Percentiles rank a stretch among this genome's conserved stretches.
phyloP scores from a whole-genome alignment of 2,329 filamentous ascomycete species.

The Ophiocordyceps sinensis region DNA sequence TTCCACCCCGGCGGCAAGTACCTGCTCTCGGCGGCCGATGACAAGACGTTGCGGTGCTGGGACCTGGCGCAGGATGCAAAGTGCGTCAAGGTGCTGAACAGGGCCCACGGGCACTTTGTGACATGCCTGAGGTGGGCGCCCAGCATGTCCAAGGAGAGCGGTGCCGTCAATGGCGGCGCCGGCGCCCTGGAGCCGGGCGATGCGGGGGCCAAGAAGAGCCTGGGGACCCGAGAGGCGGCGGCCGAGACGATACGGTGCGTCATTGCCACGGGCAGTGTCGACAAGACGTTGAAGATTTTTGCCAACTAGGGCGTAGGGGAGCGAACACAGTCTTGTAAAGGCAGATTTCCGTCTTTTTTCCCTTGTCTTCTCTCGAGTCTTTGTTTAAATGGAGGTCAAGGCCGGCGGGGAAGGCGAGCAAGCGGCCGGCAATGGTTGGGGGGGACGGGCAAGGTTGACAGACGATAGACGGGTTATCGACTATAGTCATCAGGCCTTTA shows the following conservation, averaged over 20 bases:
- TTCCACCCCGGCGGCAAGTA: conserved; percentile 93
- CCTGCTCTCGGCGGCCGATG: conserved; percentile 70
- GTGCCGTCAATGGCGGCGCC: conserved; percentile 2
- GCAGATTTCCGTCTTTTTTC: too few relatives aligned
- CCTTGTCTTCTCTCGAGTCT: too few relatives aligned
- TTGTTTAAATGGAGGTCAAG: too few relatives aligned
- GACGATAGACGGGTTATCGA: too few relatives aligned
- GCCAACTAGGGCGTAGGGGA: conserved; percentile 29
- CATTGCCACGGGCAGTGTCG: conserved; percentile 76
- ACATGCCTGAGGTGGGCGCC: conserved; percentile 83
- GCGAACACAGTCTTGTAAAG: too few relatives aligned
- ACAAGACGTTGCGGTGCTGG: conserved; percentile 90
- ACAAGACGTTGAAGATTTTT: conserved; percentile 67
- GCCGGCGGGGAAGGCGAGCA: too few relatives aligned
- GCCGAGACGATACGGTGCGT: conserved; percentile 65
- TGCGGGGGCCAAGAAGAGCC: conserved; percentile 32
- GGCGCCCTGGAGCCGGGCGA: conserved; percentile 11
- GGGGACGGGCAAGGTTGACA: too few relatives aligned
- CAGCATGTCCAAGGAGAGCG: conserved; percentile 12
- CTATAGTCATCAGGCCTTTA: too few relatives aligned
- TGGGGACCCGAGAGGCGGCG: conserved; percentile 13
- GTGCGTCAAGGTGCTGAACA: conserved; percentile 67
- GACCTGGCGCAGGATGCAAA: conserved; percentile 82
- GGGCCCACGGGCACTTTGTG: conserved; percentile 73
- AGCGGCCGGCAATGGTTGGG: too few relatives aligned